Conservation (phyloP, 2,329 filamentous ascomycete species). For the Epichloe sibirici region DNA sequence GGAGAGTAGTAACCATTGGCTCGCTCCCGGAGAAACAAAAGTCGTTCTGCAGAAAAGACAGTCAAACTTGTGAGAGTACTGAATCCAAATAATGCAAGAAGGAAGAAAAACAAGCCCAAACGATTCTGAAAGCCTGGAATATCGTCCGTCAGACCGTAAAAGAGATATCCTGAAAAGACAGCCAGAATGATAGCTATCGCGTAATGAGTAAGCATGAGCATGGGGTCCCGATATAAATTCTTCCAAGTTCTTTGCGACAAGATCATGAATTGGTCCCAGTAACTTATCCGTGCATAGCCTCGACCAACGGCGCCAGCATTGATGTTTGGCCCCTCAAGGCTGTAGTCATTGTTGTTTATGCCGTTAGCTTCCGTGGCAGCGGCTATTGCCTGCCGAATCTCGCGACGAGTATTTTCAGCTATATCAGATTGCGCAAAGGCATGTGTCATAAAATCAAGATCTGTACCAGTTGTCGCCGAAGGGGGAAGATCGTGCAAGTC, state of each 20-base stretch:
- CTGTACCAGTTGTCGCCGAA: conserved; percentile 51
- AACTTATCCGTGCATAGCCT: conserved; percentile 72
- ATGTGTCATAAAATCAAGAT: conserved; percentile 69
- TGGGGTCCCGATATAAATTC: conserved; percentile 92
- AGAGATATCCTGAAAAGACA: conserved; percentile 87
- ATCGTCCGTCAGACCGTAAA: conserved; percentile 91
- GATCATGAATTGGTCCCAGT: conserved; percentile 74
- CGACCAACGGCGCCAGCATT: conserved; percentile 52
- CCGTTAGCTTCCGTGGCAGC: conserved; percentile 57
- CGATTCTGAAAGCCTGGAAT: conserved; percentile 97
- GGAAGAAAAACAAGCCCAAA: conserved; percentile 93
- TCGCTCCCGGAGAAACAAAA: conserved; percentile 84
- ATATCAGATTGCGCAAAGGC: conserved; percentile 71
- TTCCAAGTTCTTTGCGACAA: conserved; percentile 88
- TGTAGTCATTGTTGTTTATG: conserved; percentile 40
- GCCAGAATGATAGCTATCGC: conserved; percentile 91
- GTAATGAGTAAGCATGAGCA: conserved; percentile 97
- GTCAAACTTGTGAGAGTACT: conserved; percentile 88
- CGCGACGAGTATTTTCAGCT: conserved; percentile 58
- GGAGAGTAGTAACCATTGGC: conserved; percentile 96
- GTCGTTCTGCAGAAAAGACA: conserved; percentile 81
- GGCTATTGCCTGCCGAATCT: conserved; percentile 60
- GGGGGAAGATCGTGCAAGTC: conserved; percentile 54
- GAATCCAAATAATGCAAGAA: conserved; percentile 91
- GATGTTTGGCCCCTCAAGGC: conserved; percentile 33